Base-by-base conservation (phyloP, 2,329 filamentous ascomycete species). In the Ceratocystis huliohia region DNA sequence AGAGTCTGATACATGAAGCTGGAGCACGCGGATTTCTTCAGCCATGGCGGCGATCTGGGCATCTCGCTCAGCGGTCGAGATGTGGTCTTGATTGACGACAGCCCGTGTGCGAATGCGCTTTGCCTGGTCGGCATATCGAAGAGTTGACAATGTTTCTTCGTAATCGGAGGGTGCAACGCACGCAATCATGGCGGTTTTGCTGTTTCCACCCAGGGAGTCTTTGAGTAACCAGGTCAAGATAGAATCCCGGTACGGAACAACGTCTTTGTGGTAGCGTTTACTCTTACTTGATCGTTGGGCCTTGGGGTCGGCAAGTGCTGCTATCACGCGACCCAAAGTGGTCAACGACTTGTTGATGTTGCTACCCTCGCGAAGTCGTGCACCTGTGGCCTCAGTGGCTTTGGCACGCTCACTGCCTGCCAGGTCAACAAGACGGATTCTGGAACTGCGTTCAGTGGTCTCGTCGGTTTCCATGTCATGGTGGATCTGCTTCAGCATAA, bases 281-380 rank as follows among this genome's bases (percentile, higher is more conserved):
- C 82, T 79, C 28, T 59, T 59, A 20, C 48, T 57, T 67, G 76
- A 75, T 46, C 80, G 78, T 57, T 66, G 62, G 13, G 67, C 50
- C 69, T 81, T 78, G 74, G 90, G 90, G 1, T 83, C 80, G 72
- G 87, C 84, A 33, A 99, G 82, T 1, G 94, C 93, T 37, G 92
- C 93, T 74, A 99, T 99, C 62, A 99, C 94, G 65, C 94, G 88
- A 3, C 94, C 94, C 8, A 99, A 84, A 0, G 94, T 97, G 0
- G 93, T 96, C 46, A 99, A 84, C 8, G 93, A 97, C 77, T 97
- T 96, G 81, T 99, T 99, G 83, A 99, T 99, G 75, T 97, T 96
- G 72, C 90, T 93, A 63, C 94, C 94, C 77, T 99, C 94, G 67
- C 93, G 87, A 25, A 99, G 83, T 41, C 94, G 86, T 71, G 88